Percentiles rank a stretch among this genome's conserved stretches.
Evolutionary conservation across 805 yeast species (phyloP).

Genomic region (Pichia gijzeniarum): DNA sequence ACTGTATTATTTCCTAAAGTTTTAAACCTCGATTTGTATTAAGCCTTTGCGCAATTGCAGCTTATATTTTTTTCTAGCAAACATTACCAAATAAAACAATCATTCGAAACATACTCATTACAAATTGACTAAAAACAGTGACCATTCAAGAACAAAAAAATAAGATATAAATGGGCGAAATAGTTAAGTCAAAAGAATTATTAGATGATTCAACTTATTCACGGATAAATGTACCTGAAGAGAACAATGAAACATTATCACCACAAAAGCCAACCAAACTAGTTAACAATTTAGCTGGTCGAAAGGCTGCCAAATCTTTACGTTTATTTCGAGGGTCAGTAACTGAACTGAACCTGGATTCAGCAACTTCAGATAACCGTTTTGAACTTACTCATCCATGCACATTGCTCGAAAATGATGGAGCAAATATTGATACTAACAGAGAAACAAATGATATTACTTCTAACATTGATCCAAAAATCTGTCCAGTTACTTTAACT

Average conservation of each 20-base stretch:
- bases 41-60: no score
- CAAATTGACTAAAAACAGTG: no score
- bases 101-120: no score
- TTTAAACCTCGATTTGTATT: no score
- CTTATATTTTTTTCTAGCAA: no score
- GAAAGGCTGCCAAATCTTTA: conserved; percentile 42
- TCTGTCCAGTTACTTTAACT: no score
- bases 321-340: conserved; percentile 38
- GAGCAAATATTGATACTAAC: background rate
- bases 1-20: no score
- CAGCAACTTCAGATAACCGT: background rate
- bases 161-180: no score
- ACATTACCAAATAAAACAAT: no score
- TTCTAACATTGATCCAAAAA: no score
- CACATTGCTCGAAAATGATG: background rate
- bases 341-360: background rate
- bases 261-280: conserved; percentile 9
- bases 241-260: background rate
- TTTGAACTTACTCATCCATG: conserved; percentile 7
- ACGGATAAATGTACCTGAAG: background rate
- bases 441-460: background rate
- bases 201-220: background rate
- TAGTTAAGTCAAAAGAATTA: no score
- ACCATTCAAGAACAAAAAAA: no score
- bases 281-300: conserved; percentile 26